Conservation (phyloP, 2,329 filamentous ascomycete genomes). For the Fusarium sp. region DNA sequence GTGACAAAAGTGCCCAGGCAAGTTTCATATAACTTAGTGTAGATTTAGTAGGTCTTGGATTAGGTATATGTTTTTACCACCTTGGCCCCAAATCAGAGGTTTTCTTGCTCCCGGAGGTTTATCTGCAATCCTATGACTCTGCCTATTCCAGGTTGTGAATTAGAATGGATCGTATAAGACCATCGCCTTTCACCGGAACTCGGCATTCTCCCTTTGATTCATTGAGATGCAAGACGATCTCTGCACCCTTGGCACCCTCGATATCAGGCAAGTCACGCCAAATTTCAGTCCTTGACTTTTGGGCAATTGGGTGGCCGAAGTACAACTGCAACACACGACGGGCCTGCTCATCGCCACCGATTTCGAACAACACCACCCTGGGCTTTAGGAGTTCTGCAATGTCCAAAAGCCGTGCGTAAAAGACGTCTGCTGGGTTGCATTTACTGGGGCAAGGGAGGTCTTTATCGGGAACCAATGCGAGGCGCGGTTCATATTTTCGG, state of each 20-base stretch:
- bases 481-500: slow-evolving; percentile 79
- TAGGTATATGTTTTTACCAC: background rate
- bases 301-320: slow-evolving; percentile 38
- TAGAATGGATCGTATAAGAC: slow-evolving; percentile 58
- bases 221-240: slow-evolving; percentile 35
- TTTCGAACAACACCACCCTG: slow-evolving; percentile 72
- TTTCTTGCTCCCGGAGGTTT: background rate
- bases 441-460: slow-evolving; percentile 42
- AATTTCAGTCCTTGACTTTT: slow-evolving; percentile 63
- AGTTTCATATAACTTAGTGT: background rate
- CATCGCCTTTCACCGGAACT: slow-evolving; percentile 57
- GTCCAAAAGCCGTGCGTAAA: slow-evolving; percentile 73
- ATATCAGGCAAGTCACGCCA: slow-evolving; percentile 75
- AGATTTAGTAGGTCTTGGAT: background rate
- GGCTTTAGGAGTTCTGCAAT: slow-evolving; percentile 61
- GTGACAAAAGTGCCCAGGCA: background rate
- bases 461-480: slow-evolving; percentile 74
- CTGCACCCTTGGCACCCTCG: slow-evolving; percentile 43
- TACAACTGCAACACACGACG: slow-evolving; percentile 66
- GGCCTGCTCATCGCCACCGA: slow-evolving; percentile 76
- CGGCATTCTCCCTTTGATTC: slow-evolving; percentile 8
- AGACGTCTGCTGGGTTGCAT: slow-evolving; percentile 60
- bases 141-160: slow-evolving; percentile 11
- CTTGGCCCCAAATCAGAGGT: too few species aligned
- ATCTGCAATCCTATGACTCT: background rate